Evolutionary conservation across 495 filamentous ascomycete genomes (phyloP), one percentile per base, ranked within the genome.

Genomic region (Acidiella bohemica): DNA sequence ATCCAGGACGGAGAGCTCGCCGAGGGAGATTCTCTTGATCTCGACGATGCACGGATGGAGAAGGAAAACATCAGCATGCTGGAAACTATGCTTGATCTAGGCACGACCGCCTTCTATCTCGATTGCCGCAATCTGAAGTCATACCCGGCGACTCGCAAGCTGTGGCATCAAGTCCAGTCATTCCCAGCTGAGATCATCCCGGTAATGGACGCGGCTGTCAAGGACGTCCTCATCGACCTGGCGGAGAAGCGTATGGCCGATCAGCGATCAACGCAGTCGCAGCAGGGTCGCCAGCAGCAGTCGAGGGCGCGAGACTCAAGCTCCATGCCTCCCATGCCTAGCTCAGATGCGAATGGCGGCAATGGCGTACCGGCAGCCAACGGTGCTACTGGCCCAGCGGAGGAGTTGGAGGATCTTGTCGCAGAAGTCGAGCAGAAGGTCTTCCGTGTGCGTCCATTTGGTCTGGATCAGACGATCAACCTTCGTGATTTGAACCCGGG

Each of bases 151-250:
- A 95, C 90, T 0, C 62, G 78, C 45, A 94, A 95, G 59, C 66
- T 99, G 37, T 99, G 86, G 83, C 84, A 94, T 58, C 92, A 96
- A 55, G 67, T 85, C 33, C 84, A 86, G 48, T 76, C 78, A 17
- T 96, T 95, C 53, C 90, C 90, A 0, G 82, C 83, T 50, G 90
- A 99, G 67, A 86, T 96, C 39, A 79, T 99, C 42, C 87, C 87
- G 1, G 67, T 99, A 32, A 93, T 99, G 82, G 92, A 99, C 67
- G 83, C 88, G 53, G 72, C 72, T 16, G 73, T 96, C 36, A 92
- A 93, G 56, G 87, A 99, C 61, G 68, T 80, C 14, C 92, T 96
- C 79, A 74, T 93, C 30, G 85, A 93, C 52, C 66, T 94, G 39
- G 81, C 92, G 5, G 71, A 80, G 36, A 79, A 80, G 41, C 31